Base-by-base conservation (phyloP, 129 eudicot species). In the Erigeron canadensis region DNA sequence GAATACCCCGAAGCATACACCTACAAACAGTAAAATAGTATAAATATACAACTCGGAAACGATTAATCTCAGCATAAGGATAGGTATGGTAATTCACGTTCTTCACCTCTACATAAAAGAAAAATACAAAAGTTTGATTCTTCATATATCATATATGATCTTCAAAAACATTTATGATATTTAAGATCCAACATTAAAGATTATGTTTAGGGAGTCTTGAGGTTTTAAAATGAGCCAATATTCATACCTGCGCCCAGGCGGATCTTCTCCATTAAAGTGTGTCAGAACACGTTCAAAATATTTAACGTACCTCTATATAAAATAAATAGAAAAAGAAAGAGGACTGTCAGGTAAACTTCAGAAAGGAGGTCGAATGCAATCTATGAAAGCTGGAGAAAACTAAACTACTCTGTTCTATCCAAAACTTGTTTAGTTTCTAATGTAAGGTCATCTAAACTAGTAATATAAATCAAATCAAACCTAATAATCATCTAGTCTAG, bases 1-100 rank as follows among this genome's bases (percentile, higher is more conserved):
- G 96, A 71, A 93, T 85, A 40, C 96, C 98, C 70, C 96, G 82
- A 77, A 93, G 92, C 92, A 89, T 89, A 81, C 96, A 89, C 90
- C 98, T 94, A 84, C 39, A 85, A 60, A 53, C 47, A 60, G 67
- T 46, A 38, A 59, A 18, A 58, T 8, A 43, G 13, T 18, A 69
- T 53, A 16, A 67, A 1, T 28, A 28, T 50, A 50, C 8, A 38
- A 69, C 37, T 17, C 62, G 34, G 43, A 53, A 69, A 21, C 40
- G 22, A 21, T 56, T 19, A 48, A 67, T 10, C 57, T 45, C 8
- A 45, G 23, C 44, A 44, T 65, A 41, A 2, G 34, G 34, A 28
- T 28, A 28, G 34, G 34, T 28, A 3, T 28, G 34, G 34, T 28
- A 28, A 59, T 0, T 18, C 23, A 45, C 12, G 34, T 28, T 1